Evolutionary conservation across 1,284 basidiomycete genomes (phyloP), one percentile per base, ranked within the genome.

Genomic region (Moesziomyces parantarcticus): DNA sequence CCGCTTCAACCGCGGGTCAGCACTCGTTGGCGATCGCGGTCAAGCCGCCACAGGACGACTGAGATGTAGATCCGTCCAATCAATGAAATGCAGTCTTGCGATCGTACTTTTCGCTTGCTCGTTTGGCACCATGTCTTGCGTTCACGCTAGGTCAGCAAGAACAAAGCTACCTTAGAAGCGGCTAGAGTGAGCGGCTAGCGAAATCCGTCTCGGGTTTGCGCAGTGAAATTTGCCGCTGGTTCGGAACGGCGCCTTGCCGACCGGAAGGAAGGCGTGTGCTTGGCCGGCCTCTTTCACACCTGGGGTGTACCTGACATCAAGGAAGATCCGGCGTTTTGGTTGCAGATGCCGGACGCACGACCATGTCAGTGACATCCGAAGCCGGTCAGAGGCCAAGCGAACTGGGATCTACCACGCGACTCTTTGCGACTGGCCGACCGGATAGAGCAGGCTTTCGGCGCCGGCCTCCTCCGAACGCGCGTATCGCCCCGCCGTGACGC

Each of bases 1-100:
- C 78, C 44, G 84, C 84, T 36, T 80, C 83, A 20, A 85, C 86
- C 1, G 87, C 86, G 16, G 86, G 86, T 0, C 86, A 87, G 75
- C 87, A 87, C 77, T 86, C 85, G 68, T 72, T 86, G 18, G 78
- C 86, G 20, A 70, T 83, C 21, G 82, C 82, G 9, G 81, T 81
- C 49, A 79, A 75, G 75, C 70, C 70, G 49, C 72, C 72, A 40
- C 67, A 75, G 55, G 67, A 75, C 55, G 66, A 75, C 26, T 72
- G 42, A 65, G 44, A 18, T 6, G 16, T 32, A 34, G 10, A 32
- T 4, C 11, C 29, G 5, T 32, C 29, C 29, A 13, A 32, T 32
- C 29, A 32, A 13, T 13, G 29, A 11, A 32, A 32, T 32, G 29
- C 29, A 32, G 29, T 11, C 13, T 32, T 1, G 13, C 29, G 10